Conservation (phyloP, 805 yeast genomes). For the Pichia kluyveri region DNA sequence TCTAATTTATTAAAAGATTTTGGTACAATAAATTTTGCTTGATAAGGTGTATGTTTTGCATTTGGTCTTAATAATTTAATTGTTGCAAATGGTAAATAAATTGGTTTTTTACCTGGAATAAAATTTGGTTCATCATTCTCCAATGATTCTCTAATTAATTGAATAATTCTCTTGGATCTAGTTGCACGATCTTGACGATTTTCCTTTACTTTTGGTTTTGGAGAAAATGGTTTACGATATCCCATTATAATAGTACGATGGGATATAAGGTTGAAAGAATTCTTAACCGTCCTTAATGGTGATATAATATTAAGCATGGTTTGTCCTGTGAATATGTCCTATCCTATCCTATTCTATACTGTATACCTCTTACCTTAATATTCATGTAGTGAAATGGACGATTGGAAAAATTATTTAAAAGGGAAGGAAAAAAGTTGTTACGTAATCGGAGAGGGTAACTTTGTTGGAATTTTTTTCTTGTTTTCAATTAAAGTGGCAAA, state of each 20-base stretch:
- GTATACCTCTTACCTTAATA: too few relatives aligned
- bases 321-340: too few relatives aligned
- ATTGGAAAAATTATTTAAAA: neutral
- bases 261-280: neutral
- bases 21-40: slow-evolving; percentile 94
- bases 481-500: neutral
- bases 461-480: neutral
- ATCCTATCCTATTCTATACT: too few relatives aligned
- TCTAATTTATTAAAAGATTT: slow-evolving; percentile 89
- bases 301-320: neutral
- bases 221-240: slow-evolving; percentile 22
- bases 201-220: slow-evolving; percentile 13
- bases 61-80: slow-evolving; percentile 77
- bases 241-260: slow-evolving; percentile 22
- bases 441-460: neutral
- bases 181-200: slow-evolving; percentile 18
- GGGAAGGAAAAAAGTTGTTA: neutral
- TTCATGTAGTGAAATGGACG: neutral
- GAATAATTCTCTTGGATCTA: slow-evolving; percentile 22
- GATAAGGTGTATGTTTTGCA: slow-evolving; percentile 96
- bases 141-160: slow-evolving; percentile 35
- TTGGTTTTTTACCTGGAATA: slow-evolving; percentile 63
- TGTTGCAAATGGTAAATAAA: slow-evolving; percentile 81
- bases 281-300: neutral
- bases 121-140: slow-evolving; percentile 69